These are phyloP conservation scores for Domatiomyces globalis DNA, from an alignment of 2,329 filamentous ascomycete genomes.

Conservation along the genomic window DNA sequence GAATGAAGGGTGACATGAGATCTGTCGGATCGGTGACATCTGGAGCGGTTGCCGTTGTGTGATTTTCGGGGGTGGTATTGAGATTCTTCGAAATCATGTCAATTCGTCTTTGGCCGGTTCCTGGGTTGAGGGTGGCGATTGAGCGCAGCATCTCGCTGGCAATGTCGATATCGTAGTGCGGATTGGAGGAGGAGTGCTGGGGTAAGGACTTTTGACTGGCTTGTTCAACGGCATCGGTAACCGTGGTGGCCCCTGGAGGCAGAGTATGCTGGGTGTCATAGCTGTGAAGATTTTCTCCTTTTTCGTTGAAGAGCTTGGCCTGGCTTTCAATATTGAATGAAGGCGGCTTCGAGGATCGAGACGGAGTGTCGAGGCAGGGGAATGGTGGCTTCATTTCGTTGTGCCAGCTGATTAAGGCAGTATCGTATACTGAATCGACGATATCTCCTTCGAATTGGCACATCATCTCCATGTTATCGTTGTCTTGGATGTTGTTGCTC, in stretches of 20 bases:
- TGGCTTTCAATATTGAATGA: slow-evolving; percentile 12
- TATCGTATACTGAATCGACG: slow-evolving; percentile 62
- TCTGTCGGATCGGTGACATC: slow-evolving; percentile 36
- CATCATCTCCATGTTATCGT: slow-evolving; percentile 73
- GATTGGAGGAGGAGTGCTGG: slow-evolving; percentile 44
- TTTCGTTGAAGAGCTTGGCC: slow-evolving; percentile 14
- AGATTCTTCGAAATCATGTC: slow-evolving; percentile 51
- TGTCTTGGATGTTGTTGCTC: slow-evolving; percentile 67
- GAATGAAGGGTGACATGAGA: slow-evolving; percentile 53
- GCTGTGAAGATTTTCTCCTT: slow-evolving; percentile 3
- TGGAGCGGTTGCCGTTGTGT: slow-evolving; percentile 40
- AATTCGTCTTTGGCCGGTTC: slow-evolving; percentile 38
- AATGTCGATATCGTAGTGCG: slow-evolving; percentile 51
- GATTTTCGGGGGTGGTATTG: slow-evolving; percentile 45
- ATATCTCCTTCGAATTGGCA: slow-evolving; percentile 60
- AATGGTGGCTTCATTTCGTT: slow-evolving; percentile 46
- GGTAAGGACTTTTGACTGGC: slow-evolving; percentile 24
- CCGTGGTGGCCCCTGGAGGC: not conserved
- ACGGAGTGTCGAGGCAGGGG: slow-evolving; percentile 41
- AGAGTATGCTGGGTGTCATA: not conserved
- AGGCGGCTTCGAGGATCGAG: slow-evolving; percentile 22
- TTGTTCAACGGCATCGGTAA: not conserved
- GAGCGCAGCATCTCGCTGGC: slow-evolving; percentile 47
- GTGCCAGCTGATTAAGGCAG: slow-evolving; percentile 58
- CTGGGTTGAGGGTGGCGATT: slow-evolving; percentile 42